Percentiles rank a stretch among this genome's conserved stretches.
Conservation (phyloP, 176 grass and related monocot species). For the Aechmea fasciata region DNA sequence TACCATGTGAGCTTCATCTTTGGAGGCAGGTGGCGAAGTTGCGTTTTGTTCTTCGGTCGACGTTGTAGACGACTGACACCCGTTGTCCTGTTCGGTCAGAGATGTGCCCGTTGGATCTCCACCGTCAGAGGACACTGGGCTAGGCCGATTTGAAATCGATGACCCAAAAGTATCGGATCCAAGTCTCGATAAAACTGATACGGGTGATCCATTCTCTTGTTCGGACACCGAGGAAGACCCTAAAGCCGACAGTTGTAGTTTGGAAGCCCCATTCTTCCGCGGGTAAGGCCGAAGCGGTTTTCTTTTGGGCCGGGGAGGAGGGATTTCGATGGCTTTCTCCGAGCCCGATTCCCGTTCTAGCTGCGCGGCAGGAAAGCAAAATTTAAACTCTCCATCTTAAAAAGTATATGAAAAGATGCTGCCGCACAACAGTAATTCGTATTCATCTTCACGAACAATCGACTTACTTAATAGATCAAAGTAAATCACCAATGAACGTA, state of each 20-base stretch:
- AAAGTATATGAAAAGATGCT: neutral
- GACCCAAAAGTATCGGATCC: slow-evolving; percentile 57
- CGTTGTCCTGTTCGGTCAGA: slow-evolving; percentile 9
- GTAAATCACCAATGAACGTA: neutral
- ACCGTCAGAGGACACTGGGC: slow-evolving; percentile 29
- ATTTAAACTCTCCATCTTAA: neutral
- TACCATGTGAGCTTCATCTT: slow-evolving; percentile 33
- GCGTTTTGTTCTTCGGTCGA: slow-evolving; percentile 8
- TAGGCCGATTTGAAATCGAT: slow-evolving; percentile 29
- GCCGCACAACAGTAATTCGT: neutral
- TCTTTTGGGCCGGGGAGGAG: slow-evolving; percentile 87
- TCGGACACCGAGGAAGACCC: slow-evolving; percentile 38
- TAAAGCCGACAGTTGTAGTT: slow-evolving; percentile 16
- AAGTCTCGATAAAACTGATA: slow-evolving; percentile 54
- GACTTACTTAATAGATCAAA: neutral
- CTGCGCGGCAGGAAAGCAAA: slow-evolving; percentile 15
- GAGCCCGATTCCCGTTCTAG: slow-evolving; percentile 38
- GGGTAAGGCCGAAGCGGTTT: slow-evolving; percentile 87
- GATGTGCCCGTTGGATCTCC: slow-evolving; percentile 13
- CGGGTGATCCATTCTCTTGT: slow-evolving; percentile 54
- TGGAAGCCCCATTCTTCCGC: slow-evolving; percentile 43
- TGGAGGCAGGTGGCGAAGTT: slow-evolving; percentile 1
- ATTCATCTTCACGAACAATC: neutral
- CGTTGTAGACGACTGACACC: slow-evolving; percentile 5
- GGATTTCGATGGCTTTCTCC: slow-evolving; percentile 48